Evolutionary conservation across 2,329 filamentous ascomycete species (phyloP).

Genomic region (Hypomyces perniciosus): DNA sequence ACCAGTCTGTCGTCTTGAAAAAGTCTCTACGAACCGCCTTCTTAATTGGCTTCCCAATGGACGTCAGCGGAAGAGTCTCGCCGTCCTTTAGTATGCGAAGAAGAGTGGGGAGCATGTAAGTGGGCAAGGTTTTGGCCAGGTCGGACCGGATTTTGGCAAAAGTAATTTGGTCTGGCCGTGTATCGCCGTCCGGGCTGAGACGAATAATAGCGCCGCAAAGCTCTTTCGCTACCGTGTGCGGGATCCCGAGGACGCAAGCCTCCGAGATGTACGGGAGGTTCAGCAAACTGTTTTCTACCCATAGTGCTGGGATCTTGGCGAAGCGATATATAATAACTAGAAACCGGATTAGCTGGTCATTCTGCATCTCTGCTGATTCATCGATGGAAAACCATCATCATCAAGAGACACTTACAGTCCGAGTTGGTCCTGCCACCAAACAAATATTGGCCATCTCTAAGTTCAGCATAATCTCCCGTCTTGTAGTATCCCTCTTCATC

Average conservation of each 20-base stretch:
- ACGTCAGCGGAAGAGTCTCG: neutral
- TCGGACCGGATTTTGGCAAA: neutral
- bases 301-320: neutral
- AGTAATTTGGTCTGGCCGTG: neutral
- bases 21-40: neutral
- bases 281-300: neutral
- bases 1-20: neutral
- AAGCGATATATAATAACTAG: neutral
- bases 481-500: slow-evolving; percentile 1
- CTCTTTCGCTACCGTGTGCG: neutral
- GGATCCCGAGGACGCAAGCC: neutral
- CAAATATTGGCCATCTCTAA: neutral
- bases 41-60: neutral
- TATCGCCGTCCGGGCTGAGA: neutral
- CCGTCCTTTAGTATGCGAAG: neutral
- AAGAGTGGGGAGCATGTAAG: neutral
- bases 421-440: neutral
- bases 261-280: slow-evolving; percentile 2
- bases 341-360: neutral
- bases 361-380: neutral
- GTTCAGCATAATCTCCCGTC: neutral
- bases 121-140: neutral
- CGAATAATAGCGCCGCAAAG: neutral
- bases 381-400: neutral
- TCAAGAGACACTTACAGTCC: neutral